Evolutionary conservation across 371 early-diverging fungal genomes (phyloP), one percentile per base, ranked within the genome.

Genomic region (Conidiobolus coronatus): DNA sequence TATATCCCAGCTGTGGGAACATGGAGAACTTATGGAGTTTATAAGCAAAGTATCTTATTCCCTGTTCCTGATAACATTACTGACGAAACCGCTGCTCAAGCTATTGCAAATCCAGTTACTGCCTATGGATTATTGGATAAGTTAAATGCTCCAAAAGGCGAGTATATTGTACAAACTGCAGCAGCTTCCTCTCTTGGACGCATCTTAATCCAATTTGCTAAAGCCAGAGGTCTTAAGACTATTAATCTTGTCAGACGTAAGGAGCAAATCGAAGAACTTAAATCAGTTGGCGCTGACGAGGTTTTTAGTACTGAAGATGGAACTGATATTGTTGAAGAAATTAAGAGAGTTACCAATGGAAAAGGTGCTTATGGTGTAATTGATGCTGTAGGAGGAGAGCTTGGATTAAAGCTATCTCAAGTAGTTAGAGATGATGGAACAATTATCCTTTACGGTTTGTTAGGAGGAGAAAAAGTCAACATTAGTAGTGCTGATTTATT

Each of bases 71-170:
- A 45, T 17, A 33, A 33, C 12, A 36, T 45, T 3, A 18, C 36
- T n/a, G 45, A 45, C 36, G 45, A 45, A 36, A 36, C 45, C 2
- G 45, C 45, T 15, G 45, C 45, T 6, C 45, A 45, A 34, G 22
- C 33, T 9, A 17, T 45, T 36, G 34, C 20, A 1, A 45, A 45
- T 21, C 45, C 22, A 6, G 22, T 45, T 18, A 45, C 45, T 5
- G 33, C 45, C 11, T 45, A 45, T 36, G 45, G 18, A 9, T 3
- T 45, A 21, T 33, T 45, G 6, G 33, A 34, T 15, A 7, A 2
- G 3, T 15, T 36, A 2, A 13, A 45, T 15, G 21, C 24, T 18
- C 44, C 44, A 4, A 29, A 29, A 29, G 29, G 36, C 4, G 45
- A 45, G 36, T 45, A 17, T 34, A 9, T 45, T 1, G 19, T 45